Evolutionary conservation across 345 rosid genomes (phyloP).

Genomic region (Salix udensis): DNA sequence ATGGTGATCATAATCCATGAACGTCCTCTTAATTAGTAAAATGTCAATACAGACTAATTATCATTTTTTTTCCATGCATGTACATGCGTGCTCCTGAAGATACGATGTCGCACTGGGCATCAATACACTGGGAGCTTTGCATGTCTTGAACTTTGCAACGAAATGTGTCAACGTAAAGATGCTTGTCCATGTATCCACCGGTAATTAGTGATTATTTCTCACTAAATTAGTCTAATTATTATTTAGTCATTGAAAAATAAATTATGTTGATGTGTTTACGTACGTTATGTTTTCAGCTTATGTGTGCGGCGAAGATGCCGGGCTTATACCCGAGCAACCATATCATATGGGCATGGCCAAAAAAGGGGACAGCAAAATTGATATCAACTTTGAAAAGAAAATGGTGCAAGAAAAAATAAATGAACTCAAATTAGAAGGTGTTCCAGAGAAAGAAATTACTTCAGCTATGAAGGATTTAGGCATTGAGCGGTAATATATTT

Average conservation of each 20-base stretch:
- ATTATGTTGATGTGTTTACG: neutral
- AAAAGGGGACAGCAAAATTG: slow-evolving; percentile 46
- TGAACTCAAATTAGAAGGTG: slow-evolving; percentile 36
- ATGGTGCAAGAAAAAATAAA: slow-evolving; percentile 40
- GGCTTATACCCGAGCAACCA: slow-evolving; percentile 43
- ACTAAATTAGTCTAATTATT: neutral
- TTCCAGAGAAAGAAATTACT: slow-evolving; percentile 37
- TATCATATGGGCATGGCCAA: slow-evolving; percentile 50
- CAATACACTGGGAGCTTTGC: slow-evolving; percentile 54
- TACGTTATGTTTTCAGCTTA: slow-evolving; percentile 40
- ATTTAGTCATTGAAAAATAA: no score
- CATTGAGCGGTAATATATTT: slow-evolving; percentile 34
- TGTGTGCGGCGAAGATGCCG: slow-evolving; percentile 54
- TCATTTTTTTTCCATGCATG: neutral
- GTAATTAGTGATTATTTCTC: slow-evolving; percentile 2
- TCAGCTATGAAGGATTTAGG: slow-evolving; percentile 57
- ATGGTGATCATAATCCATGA: neutral
- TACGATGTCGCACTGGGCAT: slow-evolving; percentile 49
- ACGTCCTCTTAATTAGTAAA: neutral
- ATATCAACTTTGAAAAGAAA: slow-evolving; percentile 47
- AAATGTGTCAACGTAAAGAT: slow-evolving; percentile 43
- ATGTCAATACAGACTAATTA: neutral
- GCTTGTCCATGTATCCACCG: slow-evolving; percentile 48
- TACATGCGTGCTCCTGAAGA: neutral
- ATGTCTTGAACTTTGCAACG: slow-evolving; percentile 48